These are phyloP conservation scores for Xenosphaeropsis pyriputrescens DNA, from an alignment of 2,329 filamentous ascomycete species.

Conservation along the genomic window DNA sequence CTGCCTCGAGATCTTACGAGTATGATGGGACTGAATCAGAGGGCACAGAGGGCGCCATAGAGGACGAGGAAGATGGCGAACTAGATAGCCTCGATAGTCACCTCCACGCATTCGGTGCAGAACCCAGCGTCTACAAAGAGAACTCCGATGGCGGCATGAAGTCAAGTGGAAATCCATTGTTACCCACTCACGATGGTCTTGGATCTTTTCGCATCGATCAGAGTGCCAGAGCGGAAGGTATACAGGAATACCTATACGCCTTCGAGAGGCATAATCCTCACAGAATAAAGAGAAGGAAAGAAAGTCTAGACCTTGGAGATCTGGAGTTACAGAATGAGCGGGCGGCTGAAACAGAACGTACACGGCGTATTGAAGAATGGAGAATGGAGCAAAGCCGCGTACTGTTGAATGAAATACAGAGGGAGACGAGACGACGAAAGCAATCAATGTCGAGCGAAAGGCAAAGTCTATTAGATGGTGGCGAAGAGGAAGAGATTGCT, in stretches of 20 bases:
- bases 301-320: slow-evolving; percentile 35
- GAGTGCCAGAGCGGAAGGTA: slow-evolving; percentile 32
- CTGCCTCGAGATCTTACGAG: slow-evolving; percentile 43
- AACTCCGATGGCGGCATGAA: slow-evolving; percentile 4
- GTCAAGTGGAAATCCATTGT: slow-evolving; percentile 34
- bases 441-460: slow-evolving; percentile 39
- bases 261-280: slow-evolving; percentile 77
- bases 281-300: slow-evolving; percentile 38
- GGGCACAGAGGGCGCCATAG: slow-evolving; percentile 30
- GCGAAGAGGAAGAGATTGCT: slow-evolving; percentile 15
- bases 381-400: slow-evolving; percentile 78
- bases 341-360: slow-evolving; percentile 56
- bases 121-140: slow-evolving; percentile 19
- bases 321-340: slow-evolving; percentile 36
- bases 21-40: slow-evolving; percentile 27
- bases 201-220: slow-evolving; percentile 65
- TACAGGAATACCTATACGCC: slow-evolving; percentile 78
- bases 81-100: slow-evolving; percentile 90
- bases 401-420: slow-evolving; percentile 77
- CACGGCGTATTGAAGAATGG: slow-evolving; percentile 81
- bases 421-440: slow-evolving; percentile 60
- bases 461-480: slow-evolving; percentile 15
- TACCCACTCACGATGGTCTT: slow-evolving; percentile 87
- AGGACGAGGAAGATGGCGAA: slow-evolving; percentile 58
- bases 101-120: slow-evolving; percentile 70